Percentiles rank a stretch among this genome's conserved stretches.
These are phyloP conservation scores for Trametes pubescens DNA, from an alignment of 1,284 basidiomycete species.

Conservation along the genomic window DNA sequence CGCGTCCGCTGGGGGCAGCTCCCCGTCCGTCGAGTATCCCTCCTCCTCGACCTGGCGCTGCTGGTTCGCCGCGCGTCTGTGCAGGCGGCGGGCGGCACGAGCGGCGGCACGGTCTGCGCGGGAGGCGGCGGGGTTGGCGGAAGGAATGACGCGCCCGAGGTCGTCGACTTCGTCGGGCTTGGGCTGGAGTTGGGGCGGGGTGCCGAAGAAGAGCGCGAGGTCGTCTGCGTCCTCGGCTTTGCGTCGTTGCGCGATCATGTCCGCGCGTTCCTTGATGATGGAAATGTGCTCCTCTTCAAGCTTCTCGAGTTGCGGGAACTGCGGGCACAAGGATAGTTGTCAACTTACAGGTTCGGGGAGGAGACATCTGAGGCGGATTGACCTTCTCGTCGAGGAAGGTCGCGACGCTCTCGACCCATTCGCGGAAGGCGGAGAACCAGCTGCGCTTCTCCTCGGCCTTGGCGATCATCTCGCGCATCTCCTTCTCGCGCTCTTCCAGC, in stretches of 20 bases:
- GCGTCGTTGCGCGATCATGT: slow-evolving; percentile 75
- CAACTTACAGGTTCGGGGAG: too few relatives aligned
- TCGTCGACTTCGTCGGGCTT: slow-evolving; percentile 67
- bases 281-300: slow-evolving; percentile 86
- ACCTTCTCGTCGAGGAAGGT: slow-evolving; percentile 95
- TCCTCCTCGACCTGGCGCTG: slow-evolving; percentile 53
- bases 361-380: too few relatives aligned
- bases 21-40: slow-evolving; percentile 88
- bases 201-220: slow-evolving; percentile 76
- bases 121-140: slow-evolving; percentile 52
- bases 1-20: slow-evolving; percentile 69
- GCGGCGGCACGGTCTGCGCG: slow-evolving; percentile 64
- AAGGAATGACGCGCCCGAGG: slow-evolving; percentile 62
- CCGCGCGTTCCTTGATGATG: slow-evolving; percentile 77
- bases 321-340: slow-evolving; percentile 16
- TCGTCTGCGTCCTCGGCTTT: slow-evolving; percentile 85
- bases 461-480: slow-evolving; percentile 82
- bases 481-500: slow-evolving; percentile 79
- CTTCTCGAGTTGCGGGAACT: slow-evolving; percentile 87
- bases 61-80: slow-evolving; percentile 46
- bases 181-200: slow-evolving; percentile 48
- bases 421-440: slow-evolving; percentile 87
- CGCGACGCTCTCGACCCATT: slow-evolving; percentile 90
- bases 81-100: slow-evolving; percentile 57
- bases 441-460: slow-evolving; percentile 84